Evolutionary conservation across 1,284 basidiomycete genomes (phyloP), one percentile per base, ranked within the genome.

Genomic region (Fomitopsis pinicola): DNA sequence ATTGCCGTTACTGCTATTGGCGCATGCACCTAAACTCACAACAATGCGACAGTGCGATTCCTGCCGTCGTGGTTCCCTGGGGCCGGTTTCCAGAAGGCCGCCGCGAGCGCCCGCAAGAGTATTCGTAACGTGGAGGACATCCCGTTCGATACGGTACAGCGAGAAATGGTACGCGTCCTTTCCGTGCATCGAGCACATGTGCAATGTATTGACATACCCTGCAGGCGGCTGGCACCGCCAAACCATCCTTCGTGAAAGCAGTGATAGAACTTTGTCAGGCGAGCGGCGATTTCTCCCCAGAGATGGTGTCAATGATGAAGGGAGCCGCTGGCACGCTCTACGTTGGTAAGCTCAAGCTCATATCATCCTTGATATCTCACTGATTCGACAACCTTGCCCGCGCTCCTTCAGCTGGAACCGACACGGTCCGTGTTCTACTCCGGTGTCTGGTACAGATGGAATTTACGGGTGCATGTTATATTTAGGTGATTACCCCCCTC

Each of bases 291-390:
- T 1, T 40, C 38, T 40, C 38, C 14, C 3, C 38, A 0, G 38
- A 40, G 38, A 68, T 61, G 12, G 56, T 60, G 15, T 40, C 38
- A 62, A 67, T 14, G 66, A 69, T 17, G 69, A 67, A 58, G 56
- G 63, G 65, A 5, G 67, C 66, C 5, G 67, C 69, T 26, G 69
- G 66, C 2, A 63, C 66, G 1, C 60, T 71, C n/a, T 72, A 69
- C 57, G 62, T 62, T 12, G 71, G 71, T 72, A 10, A 8, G 45
- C n/a, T 6, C 26, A n/a, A 5, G 9, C 14, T 15, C 38, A 40
- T 40, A 8, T 8, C 3, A 8, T 8, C 3, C 14, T 15, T 40
- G 2, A 14, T 0, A 3, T 40, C 1, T 6, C 1, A 15, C 9
- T 40, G 38, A 40, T 15, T 40, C 12, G 3, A 40, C 8, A 40